phyloP scores from a whole-genome alignment of 345 rosid species.

The Boechera divaricarpa region DNA sequence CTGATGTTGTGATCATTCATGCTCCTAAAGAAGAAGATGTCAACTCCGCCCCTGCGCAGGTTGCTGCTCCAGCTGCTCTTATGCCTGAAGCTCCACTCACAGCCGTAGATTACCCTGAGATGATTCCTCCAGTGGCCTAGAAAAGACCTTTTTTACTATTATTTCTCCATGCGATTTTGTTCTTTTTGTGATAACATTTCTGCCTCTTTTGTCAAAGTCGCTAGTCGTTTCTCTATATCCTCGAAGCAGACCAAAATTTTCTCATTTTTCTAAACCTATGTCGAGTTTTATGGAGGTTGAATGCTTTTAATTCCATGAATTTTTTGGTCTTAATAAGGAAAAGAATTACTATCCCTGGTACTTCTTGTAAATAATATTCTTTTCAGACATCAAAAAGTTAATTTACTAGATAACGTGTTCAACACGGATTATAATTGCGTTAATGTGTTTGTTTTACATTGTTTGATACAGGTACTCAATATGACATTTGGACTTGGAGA shows the following conservation, averaged over 20 bases:
- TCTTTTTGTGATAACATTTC: background rate
- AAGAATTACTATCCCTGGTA: background rate
- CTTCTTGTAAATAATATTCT: too few species aligned
- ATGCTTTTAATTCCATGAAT: background rate
- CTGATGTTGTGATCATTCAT: constrained; percentile 80
- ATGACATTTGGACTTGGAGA: constrained; percentile 50
- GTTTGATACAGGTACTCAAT: too few species aligned
- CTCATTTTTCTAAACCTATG: constrained; percentile 7
- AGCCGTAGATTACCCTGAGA: constrained; percentile 50
- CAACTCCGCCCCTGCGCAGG: background rate
- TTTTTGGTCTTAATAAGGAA: background rate
- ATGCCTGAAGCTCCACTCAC: constrained; percentile 42
- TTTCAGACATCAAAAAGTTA: too few species aligned
- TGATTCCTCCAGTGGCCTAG: constrained; percentile 50
- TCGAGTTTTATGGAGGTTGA: background rate
- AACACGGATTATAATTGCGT: too few species aligned
- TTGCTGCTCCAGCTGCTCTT: constrained; percentile 16
- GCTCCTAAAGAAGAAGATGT: constrained; percentile 72
- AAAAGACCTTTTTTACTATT: background rate
- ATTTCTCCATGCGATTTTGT: background rate
- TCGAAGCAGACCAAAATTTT: background rate
- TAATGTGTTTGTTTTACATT: too few species aligned
- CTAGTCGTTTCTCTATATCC: background rate
- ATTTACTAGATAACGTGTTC: too few species aligned
- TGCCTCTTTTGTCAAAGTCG: background rate